Evolutionary conservation across 2,329 filamentous ascomycete species (phyloP).

Genomic region (Fusarium cyanostomum): DNA sequence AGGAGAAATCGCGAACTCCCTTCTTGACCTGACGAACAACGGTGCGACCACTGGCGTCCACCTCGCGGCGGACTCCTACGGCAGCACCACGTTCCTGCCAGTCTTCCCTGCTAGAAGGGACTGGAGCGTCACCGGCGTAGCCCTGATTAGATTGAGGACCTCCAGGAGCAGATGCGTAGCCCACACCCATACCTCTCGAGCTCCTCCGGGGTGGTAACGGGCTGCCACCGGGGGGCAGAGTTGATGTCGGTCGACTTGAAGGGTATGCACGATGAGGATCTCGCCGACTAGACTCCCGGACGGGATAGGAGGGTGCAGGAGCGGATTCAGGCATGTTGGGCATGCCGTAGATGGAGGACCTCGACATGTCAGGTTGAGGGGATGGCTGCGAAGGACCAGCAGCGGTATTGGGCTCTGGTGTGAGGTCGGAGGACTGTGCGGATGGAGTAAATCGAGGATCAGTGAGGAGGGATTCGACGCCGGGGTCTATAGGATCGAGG

Average conservation of each 20-base stretch:
- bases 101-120: slow-evolving; percentile 77
- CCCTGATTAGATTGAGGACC: slow-evolving; percentile 38
- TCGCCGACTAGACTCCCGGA: slow-evolving; percentile 74
- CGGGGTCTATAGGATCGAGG: slow-evolving; percentile 38
- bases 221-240: slow-evolving; percentile 58
- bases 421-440: slow-evolving; percentile 23
- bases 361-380: slow-evolving; percentile 34
- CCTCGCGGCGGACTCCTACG: slow-evolving; percentile 80
- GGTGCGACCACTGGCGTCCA: slow-evolving; percentile 84
- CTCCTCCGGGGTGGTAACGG: slow-evolving; percentile 78
- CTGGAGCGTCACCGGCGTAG: slow-evolving; percentile 53
- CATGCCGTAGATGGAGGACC: slow-evolving; percentile 63
- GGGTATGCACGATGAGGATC: slow-evolving; percentile 70
- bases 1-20: slow-evolving; percentile 95
- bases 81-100: slow-evolving; percentile 98
- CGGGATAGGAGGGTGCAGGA: slow-evolving; percentile 60
- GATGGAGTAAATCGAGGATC: slow-evolving; percentile 35
- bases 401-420: slow-evolving; percentile 22
- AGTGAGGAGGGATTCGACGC: slow-evolving; percentile 32
- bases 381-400: slow-evolving; percentile 25
- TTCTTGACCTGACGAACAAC: slow-evolving; percentile 91
- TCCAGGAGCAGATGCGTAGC: slow-evolving; percentile 53
- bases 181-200: slow-evolving; percentile 75
- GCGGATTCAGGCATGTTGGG: slow-evolving; percentile 71
- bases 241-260: slow-evolving; percentile 62